Evolutionary conservation across 176 grass and related monocot species (phyloP).

Genomic region (Oryza punctata): DNA sequence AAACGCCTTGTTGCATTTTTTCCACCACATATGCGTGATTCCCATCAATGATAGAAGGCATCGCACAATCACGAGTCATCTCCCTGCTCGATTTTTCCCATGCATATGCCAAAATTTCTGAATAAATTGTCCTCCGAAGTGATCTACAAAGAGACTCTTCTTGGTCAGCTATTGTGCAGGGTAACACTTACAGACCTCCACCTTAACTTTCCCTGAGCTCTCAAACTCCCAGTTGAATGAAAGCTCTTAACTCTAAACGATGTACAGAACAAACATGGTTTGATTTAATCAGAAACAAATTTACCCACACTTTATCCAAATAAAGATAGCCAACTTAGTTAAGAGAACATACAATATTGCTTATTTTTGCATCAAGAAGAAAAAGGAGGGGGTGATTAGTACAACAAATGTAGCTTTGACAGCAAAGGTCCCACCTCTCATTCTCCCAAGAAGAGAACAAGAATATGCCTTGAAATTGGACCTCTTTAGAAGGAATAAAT

Average conservation of each 20-base stretch:
- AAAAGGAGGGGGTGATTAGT: neutral
- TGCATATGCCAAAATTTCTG: neutral
- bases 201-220: neutral
- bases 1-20: neutral
- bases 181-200: neutral
- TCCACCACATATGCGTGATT: neutral
- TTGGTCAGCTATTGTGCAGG: neutral
- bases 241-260: neutral
- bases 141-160: neutral
- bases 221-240: neutral
- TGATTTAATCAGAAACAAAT: neutral
- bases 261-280: neutral
- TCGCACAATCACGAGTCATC: neutral
- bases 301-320: neutral
- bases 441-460: neutral
- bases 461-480: neutral
- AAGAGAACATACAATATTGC: neutral
- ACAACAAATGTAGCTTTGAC: neutral
- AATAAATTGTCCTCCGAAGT: neutral
- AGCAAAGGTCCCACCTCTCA: no score
- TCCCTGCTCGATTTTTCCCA: neutral
- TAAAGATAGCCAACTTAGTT: neutral
- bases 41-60: neutral
- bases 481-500: neutral
- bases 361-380: neutral